Evolutionary conservation across 805 yeast genomes (phyloP), one percentile per base, ranked within the genome.

Genomic region (Metschnikowia noctiluminum): DNA sequence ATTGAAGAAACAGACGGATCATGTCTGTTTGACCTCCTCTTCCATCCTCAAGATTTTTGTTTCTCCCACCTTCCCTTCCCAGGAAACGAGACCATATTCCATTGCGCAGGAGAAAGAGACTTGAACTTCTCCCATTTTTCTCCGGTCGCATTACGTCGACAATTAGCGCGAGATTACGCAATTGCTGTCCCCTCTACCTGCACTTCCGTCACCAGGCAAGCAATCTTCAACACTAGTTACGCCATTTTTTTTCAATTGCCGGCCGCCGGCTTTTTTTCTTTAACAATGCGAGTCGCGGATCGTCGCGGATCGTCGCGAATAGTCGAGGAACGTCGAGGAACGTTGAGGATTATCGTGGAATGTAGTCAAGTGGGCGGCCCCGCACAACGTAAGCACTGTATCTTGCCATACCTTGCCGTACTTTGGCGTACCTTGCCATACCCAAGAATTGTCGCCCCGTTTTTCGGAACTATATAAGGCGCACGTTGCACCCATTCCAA

Each of bases 91-190:
- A 30, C 32, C 32, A 3, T 30, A 3, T 2, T 6, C 13, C 32
- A 30, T 30, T 30, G 32, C 32, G 6, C 32, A 30, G 32, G 13
- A 30, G 5, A 30, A 30, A 10, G 10, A 9, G 40, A 8, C 26
- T 26, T 10, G 27, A 31, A 38, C 26, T 3, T 38, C 26, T 9
- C 14, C 7, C 37, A n/a, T 5, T 9, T 35, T 35, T 35, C 40
- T 9, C 32, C 32, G 32, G 13, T 4, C 21, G 21, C 21, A 21
- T 21, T 3, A 21, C 21, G 21, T 21, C 21, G 21, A 21, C 15
- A 35, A 35, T n/a, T n/a, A 37, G 40, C 28, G 40, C 40, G 40
- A 37, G 26, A 16, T 37, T 37, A 37, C 40, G 40, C 40, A 21
- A 21, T 16, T 21, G 40, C 40, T 21, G 21, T 35, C 40, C 40